Percentiles rank a stretch among this genome's conserved stretches.
Conservation (phyloP, 139 green algal species). For the Microglena sp. region DNA sequence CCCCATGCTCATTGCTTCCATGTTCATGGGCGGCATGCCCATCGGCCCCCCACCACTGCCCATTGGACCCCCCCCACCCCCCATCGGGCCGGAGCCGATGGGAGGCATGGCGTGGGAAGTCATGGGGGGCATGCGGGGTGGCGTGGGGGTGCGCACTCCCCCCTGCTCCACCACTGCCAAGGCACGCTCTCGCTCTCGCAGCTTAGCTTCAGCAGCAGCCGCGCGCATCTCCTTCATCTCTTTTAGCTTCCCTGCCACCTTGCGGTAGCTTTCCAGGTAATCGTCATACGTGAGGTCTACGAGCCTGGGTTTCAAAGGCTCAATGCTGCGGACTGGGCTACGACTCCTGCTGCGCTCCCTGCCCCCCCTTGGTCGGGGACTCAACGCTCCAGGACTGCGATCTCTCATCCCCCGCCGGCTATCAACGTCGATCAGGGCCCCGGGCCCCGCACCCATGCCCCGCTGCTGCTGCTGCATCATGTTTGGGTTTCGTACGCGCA, state of each 20-base stretch:
- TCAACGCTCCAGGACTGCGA: too few relatives aligned
- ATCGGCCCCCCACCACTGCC: not conserved
- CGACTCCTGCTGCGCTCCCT: not conserved
- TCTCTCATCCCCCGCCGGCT: too few relatives aligned
- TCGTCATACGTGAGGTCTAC: conserved; percentile 14
- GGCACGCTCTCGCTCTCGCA: too few relatives aligned
- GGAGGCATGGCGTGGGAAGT: too few relatives aligned
- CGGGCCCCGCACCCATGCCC: not conserved
- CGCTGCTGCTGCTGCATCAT: conserved; percentile 4
- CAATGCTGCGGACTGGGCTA: not conserved
- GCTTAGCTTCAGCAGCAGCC: too few relatives aligned
- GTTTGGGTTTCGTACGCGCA: not conserved
- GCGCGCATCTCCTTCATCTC: too few relatives aligned
- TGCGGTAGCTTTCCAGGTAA: conserved; percentile 18
- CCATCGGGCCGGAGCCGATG: not conserved
- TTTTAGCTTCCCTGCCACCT: too few relatives aligned
- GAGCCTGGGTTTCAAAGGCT: not conserved
- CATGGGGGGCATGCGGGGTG: too few relatives aligned
- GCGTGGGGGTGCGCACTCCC: too few relatives aligned
- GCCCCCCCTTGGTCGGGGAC: not conserved
- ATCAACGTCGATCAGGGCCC: too few relatives aligned
- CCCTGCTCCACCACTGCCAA: too few relatives aligned
- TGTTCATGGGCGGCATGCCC: too few relatives aligned
- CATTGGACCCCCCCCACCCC: not conserved
- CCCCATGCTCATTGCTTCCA: conserved; percentile 1